A percentile compares a stretch with the other conserved stretches of the same genome.
Conservation (phyloP, 1,139 yeast species). For the Blastobotrys malaysiensis region DNA sequence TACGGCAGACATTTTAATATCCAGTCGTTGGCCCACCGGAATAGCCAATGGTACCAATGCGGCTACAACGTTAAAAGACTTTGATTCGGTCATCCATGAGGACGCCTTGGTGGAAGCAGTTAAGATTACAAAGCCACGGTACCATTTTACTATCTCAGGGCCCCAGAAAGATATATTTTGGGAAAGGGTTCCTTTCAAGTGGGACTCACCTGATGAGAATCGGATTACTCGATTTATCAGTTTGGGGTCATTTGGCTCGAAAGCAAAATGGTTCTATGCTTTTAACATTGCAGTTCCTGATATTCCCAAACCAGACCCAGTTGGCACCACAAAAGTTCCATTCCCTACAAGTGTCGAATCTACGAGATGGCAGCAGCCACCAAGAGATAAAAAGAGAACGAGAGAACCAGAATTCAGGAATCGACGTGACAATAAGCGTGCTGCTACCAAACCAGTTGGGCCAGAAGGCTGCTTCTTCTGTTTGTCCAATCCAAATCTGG, state of each 20-base stretch:
- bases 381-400: background rate
- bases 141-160: constrained; percentile 17
- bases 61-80: constrained; percentile 2
- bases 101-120: constrained; percentile 10
- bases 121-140: constrained; percentile 17
- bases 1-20: constrained; percentile 17
- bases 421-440: constrained; percentile 2
- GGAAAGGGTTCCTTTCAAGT: constrained; percentile 26
- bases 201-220: constrained; percentile 12
- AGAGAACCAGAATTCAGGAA: background rate
- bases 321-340: constrained; percentile 1
- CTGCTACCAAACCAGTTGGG: constrained; percentile 3
- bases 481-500: constrained; percentile 71
- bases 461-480: constrained; percentile 65
- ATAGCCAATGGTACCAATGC: constrained; percentile 13
- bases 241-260: constrained; percentile 22
- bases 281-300: constrained; percentile 17
- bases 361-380: background rate
- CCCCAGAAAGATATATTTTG: constrained; percentile 16
- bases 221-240: constrained; percentile 24
- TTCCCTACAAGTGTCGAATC: background rate
- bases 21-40: constrained; percentile 18
- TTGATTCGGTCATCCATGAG: constrained; percentile 4
- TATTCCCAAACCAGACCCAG: constrained; percentile 1
- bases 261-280: constrained; percentile 26